phyloP scores from a whole-genome alignment of 2,329 filamentous ascomycete genomes.

The Colletotrichum limetticola region DNA sequence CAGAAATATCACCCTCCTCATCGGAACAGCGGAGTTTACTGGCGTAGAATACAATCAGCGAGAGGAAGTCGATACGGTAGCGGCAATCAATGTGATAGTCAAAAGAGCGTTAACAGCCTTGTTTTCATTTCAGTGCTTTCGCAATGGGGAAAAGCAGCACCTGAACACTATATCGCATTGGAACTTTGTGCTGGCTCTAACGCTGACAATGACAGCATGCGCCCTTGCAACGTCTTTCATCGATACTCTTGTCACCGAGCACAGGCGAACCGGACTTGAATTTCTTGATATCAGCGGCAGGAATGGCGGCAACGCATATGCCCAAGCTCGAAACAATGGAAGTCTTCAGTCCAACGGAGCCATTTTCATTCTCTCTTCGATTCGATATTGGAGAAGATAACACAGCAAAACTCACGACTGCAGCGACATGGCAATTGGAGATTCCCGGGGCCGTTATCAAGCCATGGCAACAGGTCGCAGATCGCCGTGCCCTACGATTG shows the following conservation, averaged over 20 bases:
- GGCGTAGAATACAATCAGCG: background rate
- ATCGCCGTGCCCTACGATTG: too few relatives aligned
- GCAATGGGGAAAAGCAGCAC: background rate
- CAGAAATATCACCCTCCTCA: background rate
- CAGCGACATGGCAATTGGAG: too few relatives aligned
- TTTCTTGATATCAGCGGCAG: too few relatives aligned
- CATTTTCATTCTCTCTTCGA: too few relatives aligned
- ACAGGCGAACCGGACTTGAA: background rate
- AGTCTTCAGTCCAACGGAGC: too few relatives aligned
- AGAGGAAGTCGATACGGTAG: background rate
- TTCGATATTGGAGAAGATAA: too few relatives aligned
- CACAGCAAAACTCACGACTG: too few relatives aligned
- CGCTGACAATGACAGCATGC: background rate
- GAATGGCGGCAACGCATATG: too few relatives aligned
- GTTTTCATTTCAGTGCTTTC: background rate
- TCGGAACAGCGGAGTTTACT: background rate
- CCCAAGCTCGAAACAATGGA: too few relatives aligned
- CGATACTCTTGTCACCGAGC: background rate
- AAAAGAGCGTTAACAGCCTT: background rate
- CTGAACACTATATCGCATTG: background rate
- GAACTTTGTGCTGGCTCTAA: background rate
- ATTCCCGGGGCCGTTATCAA: too few relatives aligned
- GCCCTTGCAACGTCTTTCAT: background rate
- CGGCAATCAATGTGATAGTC: background rate
- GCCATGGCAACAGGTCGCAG: too few relatives aligned